Base-by-base conservation (phyloP, 2,329 filamentous ascomycete genomes). In the Blastomyces silverae region DNA sequence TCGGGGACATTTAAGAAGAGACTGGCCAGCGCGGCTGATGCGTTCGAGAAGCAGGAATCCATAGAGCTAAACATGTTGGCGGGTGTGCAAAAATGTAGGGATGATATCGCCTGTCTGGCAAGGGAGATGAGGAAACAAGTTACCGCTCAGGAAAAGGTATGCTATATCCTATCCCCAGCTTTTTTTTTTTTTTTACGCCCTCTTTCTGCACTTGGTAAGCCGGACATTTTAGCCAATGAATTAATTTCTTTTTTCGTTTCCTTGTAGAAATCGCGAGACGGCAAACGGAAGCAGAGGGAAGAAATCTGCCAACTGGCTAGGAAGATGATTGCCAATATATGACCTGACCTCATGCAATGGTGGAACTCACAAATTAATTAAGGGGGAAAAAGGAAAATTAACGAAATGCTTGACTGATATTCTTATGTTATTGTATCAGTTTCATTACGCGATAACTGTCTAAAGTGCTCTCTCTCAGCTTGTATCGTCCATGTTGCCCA, bases 231-330 rank as follows among this genome's bases (percentile, higher is more conserved):
- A 31, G n/a, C 17, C 62, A 50, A 42, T 39, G 13, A 3, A 34
- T 34, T 34, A 22, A 60, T 58, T 60, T n/a, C 20, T 17, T 39
- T 61, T 44, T 25, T 31, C 17, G 5, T 25, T n/a, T 34, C 46
- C n/a, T 37, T 17, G 42, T 64, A 70, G 69, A 68, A 66, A 65
- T 67, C 37, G 42, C 61, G 63, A n/a, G 65, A 64, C 17, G 65
- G 66, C 34, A 67, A 65, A 53, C 64, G 64, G 25, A 69, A 65
- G 56, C 66, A 67, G 55, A 64, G 66, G n/a, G 66, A 67, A 44
- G 65, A 67, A 46, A 65, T 70, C 25, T 66, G 66, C 55, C 64
- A 66, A 15, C 60, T 70, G 17, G 68, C 69, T n/a, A 66, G 56
- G 61, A 67, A 66, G 60, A 65, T 70, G 42, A 63, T 68, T 42